Evolutionary conservation across 1,284 basidiomycete genomes (phyloP).

Genomic region (Phlebopus sp.): DNA sequence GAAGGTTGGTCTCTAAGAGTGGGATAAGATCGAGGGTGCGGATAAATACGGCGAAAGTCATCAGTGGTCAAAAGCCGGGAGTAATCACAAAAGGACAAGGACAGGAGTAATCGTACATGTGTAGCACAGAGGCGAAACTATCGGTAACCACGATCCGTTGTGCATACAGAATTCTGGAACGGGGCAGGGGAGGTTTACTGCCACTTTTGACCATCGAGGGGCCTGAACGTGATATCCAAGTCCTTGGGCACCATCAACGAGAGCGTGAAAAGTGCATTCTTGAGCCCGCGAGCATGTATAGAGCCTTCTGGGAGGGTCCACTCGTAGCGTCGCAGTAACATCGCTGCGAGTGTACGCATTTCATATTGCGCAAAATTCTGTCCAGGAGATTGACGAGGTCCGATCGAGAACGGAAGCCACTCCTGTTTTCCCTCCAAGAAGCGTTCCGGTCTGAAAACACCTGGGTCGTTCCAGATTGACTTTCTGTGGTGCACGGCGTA

Average conservation of each 20-base stretch:
- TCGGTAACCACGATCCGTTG: no score
- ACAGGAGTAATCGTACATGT: no score
- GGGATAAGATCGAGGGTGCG: no score
- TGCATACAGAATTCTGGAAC: no score
- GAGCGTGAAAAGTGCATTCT: slow-evolving; percentile 18
- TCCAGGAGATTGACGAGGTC: slow-evolving; percentile 4
- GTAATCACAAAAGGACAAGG: no score
- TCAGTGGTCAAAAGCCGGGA: no score
- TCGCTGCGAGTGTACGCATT: slow-evolving; percentile 14
- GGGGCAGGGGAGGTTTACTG: no score
- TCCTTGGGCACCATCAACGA: slow-evolving; percentile 16
- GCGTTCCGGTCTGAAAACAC: slow-evolving; percentile 6
- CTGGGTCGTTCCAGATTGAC: slow-evolving; percentile 2
- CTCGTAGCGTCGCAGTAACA: slow-evolving; percentile 16
- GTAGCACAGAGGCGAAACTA: no score
- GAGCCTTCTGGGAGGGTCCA: slow-evolving; percentile 16
- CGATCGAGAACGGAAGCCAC: slow-evolving; percentile 11
- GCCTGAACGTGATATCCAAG: slow-evolving; percentile 15
- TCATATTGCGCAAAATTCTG: slow-evolving; percentile 21
- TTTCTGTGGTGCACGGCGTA: slow-evolving; percentile 7
- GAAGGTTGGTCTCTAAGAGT: no score
- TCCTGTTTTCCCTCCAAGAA: slow-evolving; percentile 1
- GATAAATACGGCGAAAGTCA: no score
- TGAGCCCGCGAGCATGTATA: slow-evolving; percentile 8
- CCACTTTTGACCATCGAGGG: background rate